These are phyloP conservation scores for Russula abietina DNA, from an alignment of 768 basidiomycete genomes.

Conservation along the genomic window DNA sequence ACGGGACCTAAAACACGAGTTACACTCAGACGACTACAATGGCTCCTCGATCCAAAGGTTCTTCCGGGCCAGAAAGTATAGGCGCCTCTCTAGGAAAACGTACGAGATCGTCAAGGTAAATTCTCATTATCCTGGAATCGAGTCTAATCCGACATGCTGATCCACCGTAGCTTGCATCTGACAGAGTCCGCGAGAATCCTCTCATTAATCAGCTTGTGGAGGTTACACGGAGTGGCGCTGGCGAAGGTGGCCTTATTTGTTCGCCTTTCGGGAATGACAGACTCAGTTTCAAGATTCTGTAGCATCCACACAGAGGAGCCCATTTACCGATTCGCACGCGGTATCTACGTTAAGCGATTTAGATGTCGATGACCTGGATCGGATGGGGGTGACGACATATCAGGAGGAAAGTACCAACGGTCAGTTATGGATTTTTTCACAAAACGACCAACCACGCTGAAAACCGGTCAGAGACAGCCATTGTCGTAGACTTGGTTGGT, in stretches of 20 bases:
- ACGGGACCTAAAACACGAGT: accelerated
- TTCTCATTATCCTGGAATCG: no score
- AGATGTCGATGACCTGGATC: background rate
- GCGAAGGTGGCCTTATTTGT: background rate
- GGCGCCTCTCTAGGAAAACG: background rate
- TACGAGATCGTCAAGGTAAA: background rate
- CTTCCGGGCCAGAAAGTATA: background rate
- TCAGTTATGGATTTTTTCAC: background rate
- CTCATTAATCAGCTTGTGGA: background rate
- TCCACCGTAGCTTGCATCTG: background rate
- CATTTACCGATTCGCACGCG: background rate
- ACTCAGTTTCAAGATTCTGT: background rate
- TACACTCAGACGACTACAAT: background rate
- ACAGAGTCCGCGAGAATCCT: background rate
- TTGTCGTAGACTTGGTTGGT: background rate
- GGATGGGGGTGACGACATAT: background rate
- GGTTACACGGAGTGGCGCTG: background rate
- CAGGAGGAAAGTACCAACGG: background rate
- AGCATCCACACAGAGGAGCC: background rate
- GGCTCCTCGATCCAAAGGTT: background rate
- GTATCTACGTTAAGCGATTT: background rate
- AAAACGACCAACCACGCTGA: background rate
- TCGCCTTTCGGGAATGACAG: background rate
- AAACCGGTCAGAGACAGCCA: background rate
- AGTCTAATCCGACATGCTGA: background rate